phyloP scores from a whole-genome alignment of 495 filamentous ascomycete species.

The Hypoxylon trugodes region DNA sequence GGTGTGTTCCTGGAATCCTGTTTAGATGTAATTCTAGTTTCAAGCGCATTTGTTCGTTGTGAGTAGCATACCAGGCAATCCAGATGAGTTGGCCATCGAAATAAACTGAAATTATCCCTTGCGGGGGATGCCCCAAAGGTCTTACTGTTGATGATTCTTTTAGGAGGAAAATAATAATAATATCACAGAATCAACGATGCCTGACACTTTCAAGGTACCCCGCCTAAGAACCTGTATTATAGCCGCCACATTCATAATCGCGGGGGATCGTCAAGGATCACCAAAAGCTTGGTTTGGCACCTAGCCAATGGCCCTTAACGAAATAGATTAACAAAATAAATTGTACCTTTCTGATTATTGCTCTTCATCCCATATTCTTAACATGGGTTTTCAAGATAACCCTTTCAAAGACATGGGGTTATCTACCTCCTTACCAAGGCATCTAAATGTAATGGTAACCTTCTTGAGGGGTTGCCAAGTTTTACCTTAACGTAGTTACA shows the following conservation, averaged over 20 bases:
- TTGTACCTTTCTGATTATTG: not conserved
- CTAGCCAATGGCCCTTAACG: not conserved
- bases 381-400: not conserved
- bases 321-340: not conserved
- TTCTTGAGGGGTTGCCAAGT: conserved; percentile 11
- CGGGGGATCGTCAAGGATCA: conserved; percentile 22
- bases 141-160: too few relatives aligned
- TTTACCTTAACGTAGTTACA: too few relatives aligned
- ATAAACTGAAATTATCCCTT: too few relatives aligned
- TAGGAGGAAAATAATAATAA: too few relatives aligned
- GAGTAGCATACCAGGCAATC: too few relatives aligned
- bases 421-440: too few relatives aligned
- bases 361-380: not conserved
- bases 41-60: not conserved
- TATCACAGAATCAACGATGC: not conserved
- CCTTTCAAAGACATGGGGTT: not conserved
- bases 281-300: not conserved
- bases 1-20: too few relatives aligned
- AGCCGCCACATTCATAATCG: conserved; percentile 12
- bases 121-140: too few relatives aligned
- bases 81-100: too few relatives aligned
- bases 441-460: too few relatives aligned
- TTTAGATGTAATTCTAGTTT: not conserved
- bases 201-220: not conserved
- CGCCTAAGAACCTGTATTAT: conserved; percentile 15